phyloP scores from a whole-genome alignment of 371 early-diverging fungal species.

The Rhizopus delemar region DNA sequence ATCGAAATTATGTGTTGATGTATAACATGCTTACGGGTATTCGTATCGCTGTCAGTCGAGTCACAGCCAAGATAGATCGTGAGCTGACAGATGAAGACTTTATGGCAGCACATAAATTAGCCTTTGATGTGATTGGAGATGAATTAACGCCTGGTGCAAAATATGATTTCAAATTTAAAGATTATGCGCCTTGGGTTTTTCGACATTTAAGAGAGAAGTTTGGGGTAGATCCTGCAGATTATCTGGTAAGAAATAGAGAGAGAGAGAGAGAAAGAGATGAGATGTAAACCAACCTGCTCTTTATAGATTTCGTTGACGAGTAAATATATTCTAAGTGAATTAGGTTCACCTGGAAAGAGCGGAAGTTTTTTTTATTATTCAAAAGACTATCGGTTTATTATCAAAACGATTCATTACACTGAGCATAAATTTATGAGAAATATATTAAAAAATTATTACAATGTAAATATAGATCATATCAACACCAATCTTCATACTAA shows the following conservation, averaged over 20 bases:
- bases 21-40: constrained; percentile 95
- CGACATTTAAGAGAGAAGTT: constrained; percentile 81
- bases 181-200: constrained; percentile 95
- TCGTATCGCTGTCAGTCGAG: constrained; percentile 71
- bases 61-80: constrained; percentile 78
- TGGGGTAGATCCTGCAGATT: constrained; percentile 86
- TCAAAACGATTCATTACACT: constrained; percentile 93
- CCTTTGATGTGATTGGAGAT: constrained; percentile 90
- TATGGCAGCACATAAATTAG: constrained; percentile 81
- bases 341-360: constrained; percentile 92
- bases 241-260: constrained; percentile 59
- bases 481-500: neutral
- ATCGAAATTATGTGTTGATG: constrained; percentile 80
- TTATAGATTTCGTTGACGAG: constrained; percentile 85
- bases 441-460: constrained; percentile 83
- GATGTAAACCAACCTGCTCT: neutral
- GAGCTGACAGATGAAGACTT: constrained; percentile 75
- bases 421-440: constrained; percentile 91
- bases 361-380: constrained; percentile 97
- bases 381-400: constrained; percentile 95
- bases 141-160: constrained; percentile 87
- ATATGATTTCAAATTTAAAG: constrained; percentile 97
- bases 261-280: neutral
- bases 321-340: constrained; percentile 93
- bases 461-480: constrained; percentile 42